These are phyloP conservation scores for Taiozyma sp. DNA, from an alignment of 1,139 yeast genomes.

Conservation along the genomic window DNA sequence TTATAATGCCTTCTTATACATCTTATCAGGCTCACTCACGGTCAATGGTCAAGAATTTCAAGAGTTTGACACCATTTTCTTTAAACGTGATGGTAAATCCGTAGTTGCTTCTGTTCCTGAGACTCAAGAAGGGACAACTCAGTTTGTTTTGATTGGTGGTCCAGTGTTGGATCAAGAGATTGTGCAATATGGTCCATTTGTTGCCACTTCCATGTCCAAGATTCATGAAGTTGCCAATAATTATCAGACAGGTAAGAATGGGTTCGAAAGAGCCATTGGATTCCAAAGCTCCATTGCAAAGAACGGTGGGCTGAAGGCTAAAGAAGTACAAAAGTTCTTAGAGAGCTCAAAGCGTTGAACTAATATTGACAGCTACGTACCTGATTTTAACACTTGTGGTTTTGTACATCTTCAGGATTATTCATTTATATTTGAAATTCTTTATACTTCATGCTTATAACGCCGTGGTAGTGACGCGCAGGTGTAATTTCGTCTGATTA, in stretches of 20 bases:
- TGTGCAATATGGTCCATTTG: constrained; percentile 90
- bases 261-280: constrained; percentile 64
- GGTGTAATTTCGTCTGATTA: no score
- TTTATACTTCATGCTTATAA: no score
- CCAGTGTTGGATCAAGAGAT: constrained; percentile 69
- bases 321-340: no score
- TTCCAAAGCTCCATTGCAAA: constrained; percentile 67
- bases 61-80: constrained; percentile 54
- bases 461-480: no score
- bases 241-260: constrained; percentile 64
- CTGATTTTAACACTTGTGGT: no score
- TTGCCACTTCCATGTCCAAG: constrained; percentile 58
- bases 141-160: constrained; percentile 74
- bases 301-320: no score
- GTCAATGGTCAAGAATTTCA: constrained; percentile 42
- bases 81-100: constrained; percentile 59
- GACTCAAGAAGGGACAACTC: constrained; percentile 28
- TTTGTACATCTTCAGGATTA: no score
- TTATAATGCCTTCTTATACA: constrained; percentile 72
- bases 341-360: no score
- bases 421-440: no score
- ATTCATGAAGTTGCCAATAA: constrained; percentile 67
- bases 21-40: constrained; percentile 57
- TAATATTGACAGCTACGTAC: no score
- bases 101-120: constrained; percentile 48